Evolutionary conservation across 139 green algal genomes (phyloP), one percentile per base, ranked within the genome.

Genomic region (Nannochloris sp.): DNA sequence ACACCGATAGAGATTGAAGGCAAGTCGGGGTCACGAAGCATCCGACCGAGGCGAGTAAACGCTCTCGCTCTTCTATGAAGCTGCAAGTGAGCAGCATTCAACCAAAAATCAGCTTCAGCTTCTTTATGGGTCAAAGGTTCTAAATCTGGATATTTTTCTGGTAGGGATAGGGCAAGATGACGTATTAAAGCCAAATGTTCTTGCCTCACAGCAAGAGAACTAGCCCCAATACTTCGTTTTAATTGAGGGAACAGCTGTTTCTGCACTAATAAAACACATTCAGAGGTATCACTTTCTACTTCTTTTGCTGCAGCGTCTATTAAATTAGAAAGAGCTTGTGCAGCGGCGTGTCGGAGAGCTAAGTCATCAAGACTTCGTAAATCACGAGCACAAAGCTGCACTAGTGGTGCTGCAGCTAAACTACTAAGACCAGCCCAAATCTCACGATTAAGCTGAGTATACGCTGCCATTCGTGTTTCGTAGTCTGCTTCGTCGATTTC

Each of bases 81-180:
- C 84, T 95, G 87, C 54, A 96, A 75, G 64, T 96, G 89, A 3
- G 74, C 82, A 15, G 86, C 67, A 59, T 96, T 96, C 32, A 83
- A 45, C 60, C 90, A 83, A 47, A 92, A 92, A 67, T 93, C 86
- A 0, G 67, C 60, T 63, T 93, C 87, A 1, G 69, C 24, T 25
- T 93, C 87, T 1, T 65, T 19, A 46, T 86, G 67, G 3, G 67
- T 33, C 31, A 93, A 80, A 15, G 42, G 7, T 4, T 47, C 10
- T 58, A 95, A 60, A 42, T 89, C 82, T 0, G 66, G 56, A 61
- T 89, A 90, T 1, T 68, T 42, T 1, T 12, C 25, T 1, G 87
- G 80, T 24, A 83, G 53, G 9, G 57, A 38, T 14, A 77, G 36
- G 24, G 63, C 73, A 42, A 90, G 46, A 45, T 39, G 19, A 39